Evolutionary conservation across 192 early-diverging fungal species (phyloP), one percentile per base, ranked within the genome.

Genomic region (Neocallimastix lanati): DNA sequence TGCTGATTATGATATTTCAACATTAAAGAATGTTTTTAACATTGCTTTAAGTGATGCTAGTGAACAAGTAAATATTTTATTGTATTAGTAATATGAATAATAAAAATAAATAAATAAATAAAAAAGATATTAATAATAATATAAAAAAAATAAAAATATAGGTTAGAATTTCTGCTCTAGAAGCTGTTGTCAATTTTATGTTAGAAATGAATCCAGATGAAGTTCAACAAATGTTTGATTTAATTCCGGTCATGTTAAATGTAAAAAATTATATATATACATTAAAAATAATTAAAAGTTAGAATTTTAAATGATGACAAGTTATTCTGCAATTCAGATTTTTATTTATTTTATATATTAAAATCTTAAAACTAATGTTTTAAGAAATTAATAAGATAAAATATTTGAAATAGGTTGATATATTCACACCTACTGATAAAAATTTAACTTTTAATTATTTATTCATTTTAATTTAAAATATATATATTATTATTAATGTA

Each of bases 21-120:
- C 91, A 15, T 86, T 96, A 81, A 93, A 88, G 80, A 86, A 84
- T 16, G 89, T 94, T 16, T 95, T 96, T 76, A 86, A 84, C 40
- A 87, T 87, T 13, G 93, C 92, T 78, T 87, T 98, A 80, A 85
- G 87, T 76, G 93, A 94, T 82, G 81, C 86, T 37, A 88, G 91
- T 77, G 86, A 86, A 79, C 87, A 91, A 76, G 84, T 84, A 76
- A 77, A 16, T 77, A 30, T 76, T 5, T 12, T 28, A 7, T 33
- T 33, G 30, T 33, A 6, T 6, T 33, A 33, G 30, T 6, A 33
- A 33, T 6, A 11, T 33, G 3, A 33, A 33, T 33, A 33, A 33
- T 33, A 33, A 11, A 6, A 33, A 33, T 33, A 33, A 6, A 33
- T 6, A 6, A 33, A 6, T 33, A 33, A 33, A 33, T 33, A 33